Evolutionary conservation across 2,329 filamentous ascomycete species (phyloP), one percentile per base, ranked within the genome.

Genomic region (Scedosporium dehoogii): DNA sequence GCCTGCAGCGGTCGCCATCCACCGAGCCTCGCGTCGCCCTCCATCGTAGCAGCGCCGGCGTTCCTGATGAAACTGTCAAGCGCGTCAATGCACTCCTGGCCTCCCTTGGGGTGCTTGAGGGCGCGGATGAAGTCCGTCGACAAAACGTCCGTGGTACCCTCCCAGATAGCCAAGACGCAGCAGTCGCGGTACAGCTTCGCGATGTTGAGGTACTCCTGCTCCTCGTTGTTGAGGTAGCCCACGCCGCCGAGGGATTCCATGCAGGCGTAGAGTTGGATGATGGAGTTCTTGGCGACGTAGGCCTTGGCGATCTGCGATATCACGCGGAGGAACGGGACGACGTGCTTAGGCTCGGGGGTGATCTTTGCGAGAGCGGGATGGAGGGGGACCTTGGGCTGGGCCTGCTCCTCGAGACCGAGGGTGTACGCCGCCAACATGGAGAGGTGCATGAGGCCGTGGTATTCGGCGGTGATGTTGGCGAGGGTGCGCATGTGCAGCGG

Each of bases 101-200:
- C 79, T 1, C 64, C 70, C 25, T 71, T 71, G 0, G 76, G 71
- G 41, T 82, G 78, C 64, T 80, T 81, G 51, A 83, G 63, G 0
- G 78, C 77, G 21, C 79, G 70, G 14, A 81, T 64, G 16, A 80
- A 74, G 64, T 82, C 81, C 1, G 76, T 77, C 4, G 84, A 83
- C 62, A 91, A 76, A 5, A 91, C 85, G 67, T 90, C 87, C 0
- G 87, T 89, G 0, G 88, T 91, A 1, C 88, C 86, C 71, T 89
- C 87, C 85, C 86, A 89, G 58, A 91, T 90, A 14, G 82, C 79
- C 59, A 84, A 74, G 2, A 90, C 87, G 6, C 74, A 77, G 1
- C 80, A 83, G 67, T 91, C 88, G 6, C 89, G 81, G 67, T 85
- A 85, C 1, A 90, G 75, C 6, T 86, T 79, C 0, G 87, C 81